Evolutionary conservation across 805 yeast species (phyloP), one percentile per base, ranked within the genome.

Genomic region (Barnettozyma sucrosica): DNA sequence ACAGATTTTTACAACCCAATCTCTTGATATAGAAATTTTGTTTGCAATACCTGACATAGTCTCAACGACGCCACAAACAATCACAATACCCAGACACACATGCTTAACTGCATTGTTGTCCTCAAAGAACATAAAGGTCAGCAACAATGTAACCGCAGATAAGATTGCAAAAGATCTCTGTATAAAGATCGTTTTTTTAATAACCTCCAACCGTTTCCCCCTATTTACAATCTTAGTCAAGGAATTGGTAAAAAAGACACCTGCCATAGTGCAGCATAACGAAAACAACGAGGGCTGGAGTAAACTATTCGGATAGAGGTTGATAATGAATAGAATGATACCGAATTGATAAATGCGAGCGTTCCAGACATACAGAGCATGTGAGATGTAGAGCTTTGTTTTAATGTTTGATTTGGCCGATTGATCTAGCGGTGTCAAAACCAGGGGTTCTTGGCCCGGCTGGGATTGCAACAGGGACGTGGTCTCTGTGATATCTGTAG

Each of bases 311-410:
- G 70, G 70, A 48, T 54, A 69, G 33, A 67, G 47, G 25, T 58
- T 55, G 24, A 68, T 66, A 30, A 69, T 61, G 41, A 66, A 63
- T 13, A 69, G 49, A 11, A 63, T 64, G 7, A 69, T 62, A 14
- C 69, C 70, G 53, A 59, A 70, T 50, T 68, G 70, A 53, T 68
- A 69, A n/a, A 64, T 58, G 8, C 74, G 58, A 20, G 66, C 54
- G 52, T 69, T 69, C 71, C 72, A 68, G 13, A 69, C 62, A 19
- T 68, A 69, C 10, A 69, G 56, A 18, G 55, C 52, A 46, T 69
- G 73, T 3, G 71, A 67, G 8, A 61, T 41, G 50, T 65, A 66
- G 3, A 56, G 42, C 34, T 49, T 51, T 3, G 16, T 25, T 20
- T 50, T 44, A 7, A 51, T 43, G 13, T 8, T 18, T 5, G n/a